A percentile compares a stretch with the other conserved stretches of the same genome.
These are phyloP conservation scores for Suhomyces kilbournensis DNA, from an alignment of 805 yeast species.

Conservation along the genomic window DNA sequence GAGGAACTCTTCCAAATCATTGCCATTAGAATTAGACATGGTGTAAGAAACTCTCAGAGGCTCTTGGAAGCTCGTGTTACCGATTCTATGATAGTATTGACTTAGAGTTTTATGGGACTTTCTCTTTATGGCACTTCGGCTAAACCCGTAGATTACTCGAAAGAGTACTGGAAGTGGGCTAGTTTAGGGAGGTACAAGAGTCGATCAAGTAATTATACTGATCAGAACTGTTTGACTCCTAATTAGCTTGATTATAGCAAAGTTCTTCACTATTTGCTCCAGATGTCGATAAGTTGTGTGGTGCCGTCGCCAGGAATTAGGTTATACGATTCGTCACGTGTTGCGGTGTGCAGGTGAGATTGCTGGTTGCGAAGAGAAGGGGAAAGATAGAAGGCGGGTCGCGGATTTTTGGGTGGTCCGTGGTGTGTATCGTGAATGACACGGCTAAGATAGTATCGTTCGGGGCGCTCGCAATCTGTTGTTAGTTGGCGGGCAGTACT, in stretches of 20 bases:
- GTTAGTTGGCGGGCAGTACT: not conserved
- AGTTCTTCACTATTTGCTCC: not conserved
- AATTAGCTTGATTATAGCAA: not conserved
- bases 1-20: slow-evolving; percentile 26
- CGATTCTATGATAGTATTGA: not conserved
- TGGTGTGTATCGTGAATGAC: not conserved
- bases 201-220: not conserved
- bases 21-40: slow-evolving; percentile 1
- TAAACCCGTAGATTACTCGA: not conserved
- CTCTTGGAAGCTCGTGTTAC: not conserved
- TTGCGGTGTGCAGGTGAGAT: not conserved
- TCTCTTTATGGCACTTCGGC: not conserved
- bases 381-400: not conserved
- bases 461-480: not conserved
- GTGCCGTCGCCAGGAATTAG: not conserved
- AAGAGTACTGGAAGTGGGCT: not conserved
- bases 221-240: not conserved
- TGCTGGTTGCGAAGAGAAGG: not conserved
- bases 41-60: not conserved
- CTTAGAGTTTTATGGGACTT: not conserved
- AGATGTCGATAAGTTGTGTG: not conserved
- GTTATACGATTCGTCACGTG: not conserved
- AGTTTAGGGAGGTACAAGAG: not conserved
- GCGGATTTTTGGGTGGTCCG: not conserved
- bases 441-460: not conserved